phyloP scores from a whole-genome alignment of 2,329 filamentous ascomycete species.

The Pseudovirgaria hyperparasitica region DNA sequence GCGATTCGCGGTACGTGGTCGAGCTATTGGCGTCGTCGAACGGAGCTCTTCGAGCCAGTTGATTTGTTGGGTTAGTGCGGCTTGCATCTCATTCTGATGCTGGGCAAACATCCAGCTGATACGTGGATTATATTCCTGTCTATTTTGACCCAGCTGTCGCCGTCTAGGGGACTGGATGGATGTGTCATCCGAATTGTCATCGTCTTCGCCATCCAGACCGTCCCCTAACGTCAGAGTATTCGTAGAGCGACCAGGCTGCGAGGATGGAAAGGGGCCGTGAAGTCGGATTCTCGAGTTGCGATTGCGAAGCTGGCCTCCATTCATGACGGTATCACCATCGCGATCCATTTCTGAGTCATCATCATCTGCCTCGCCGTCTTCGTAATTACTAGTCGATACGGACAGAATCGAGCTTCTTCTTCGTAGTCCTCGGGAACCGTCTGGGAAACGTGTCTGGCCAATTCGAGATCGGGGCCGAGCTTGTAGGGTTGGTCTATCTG shows the following conservation, averaged over 20 bases:
- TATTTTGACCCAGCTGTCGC: constrained; percentile 10
- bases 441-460: constrained; percentile 18
- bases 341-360: constrained; percentile 26
- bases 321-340: constrained; percentile 24
- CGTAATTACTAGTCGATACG: constrained; percentile 21
- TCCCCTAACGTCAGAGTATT: constrained; percentile 13
- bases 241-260: constrained; percentile 12
- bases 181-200: constrained; percentile 25
- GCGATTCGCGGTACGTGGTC: constrained; percentile 25
- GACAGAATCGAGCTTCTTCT: constrained; percentile 24
- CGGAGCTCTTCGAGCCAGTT: constrained; percentile 21
- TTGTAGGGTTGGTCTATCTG: constrained; percentile 30
- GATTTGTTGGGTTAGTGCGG: constrained; percentile 18
- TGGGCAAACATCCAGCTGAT: constrained; percentile 30
- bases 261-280: constrained; percentile 13
- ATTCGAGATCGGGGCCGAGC: constrained; percentile 25
- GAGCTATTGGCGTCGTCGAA: constrained; percentile 24
- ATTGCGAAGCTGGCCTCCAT: constrained; percentile 18
- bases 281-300: constrained; percentile 23
- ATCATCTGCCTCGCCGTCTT: constrained; percentile 29
- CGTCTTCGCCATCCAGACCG: constrained; percentile 19
- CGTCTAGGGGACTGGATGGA: constrained; percentile 17
- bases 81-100: constrained; percentile 24
- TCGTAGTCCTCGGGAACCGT: constrained; percentile 24
- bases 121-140: constrained; percentile 25